These are phyloP conservation scores for Rhizomucor pusillus DNA, from an alignment of 371 early-diverging fungal species.

Conservation along the genomic window DNA sequence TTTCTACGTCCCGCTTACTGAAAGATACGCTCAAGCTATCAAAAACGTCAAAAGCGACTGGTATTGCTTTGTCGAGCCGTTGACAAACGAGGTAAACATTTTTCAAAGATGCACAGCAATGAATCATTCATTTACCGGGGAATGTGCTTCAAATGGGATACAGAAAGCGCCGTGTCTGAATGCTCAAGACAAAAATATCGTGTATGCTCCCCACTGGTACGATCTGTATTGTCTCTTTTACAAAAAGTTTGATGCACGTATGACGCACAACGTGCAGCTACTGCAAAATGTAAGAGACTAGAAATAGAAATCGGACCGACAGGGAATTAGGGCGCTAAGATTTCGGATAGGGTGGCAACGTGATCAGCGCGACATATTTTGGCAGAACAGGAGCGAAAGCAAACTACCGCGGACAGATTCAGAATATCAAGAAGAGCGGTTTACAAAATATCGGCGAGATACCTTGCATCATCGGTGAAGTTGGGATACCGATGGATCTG, in stretches of 20 bases:
- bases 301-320: neutral
- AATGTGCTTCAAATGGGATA: too few relatives aligned
- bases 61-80: conserved; percentile 73
- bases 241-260: conserved; percentile 68
- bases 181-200: conserved; percentile 51
- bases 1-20: conserved; percentile 70
- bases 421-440: conserved; percentile 64
- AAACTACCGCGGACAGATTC: conserved; percentile 75
- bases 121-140: too few relatives aligned
- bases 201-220: conserved; percentile 87
- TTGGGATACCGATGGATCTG: conserved; percentile 87
- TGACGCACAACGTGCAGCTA: conserved; percentile 78
- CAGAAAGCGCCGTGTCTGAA: conserved; percentile 65
- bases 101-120: too few relatives aligned
- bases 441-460: conserved; percentile 60
- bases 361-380: conserved; percentile 75
- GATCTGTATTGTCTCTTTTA: conserved; percentile 74
- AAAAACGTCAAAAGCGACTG: conserved; percentile 50
- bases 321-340: too few relatives aligned
- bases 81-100: conserved; percentile 66
- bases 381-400: conserved; percentile 72
- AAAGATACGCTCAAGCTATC: conserved; percentile 59
- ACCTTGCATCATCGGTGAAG: conserved; percentile 76
- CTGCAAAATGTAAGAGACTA: conserved; percentile 55
- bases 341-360: conserved; percentile 71